Conservation (phyloP, 306 rosid genomes). For the Quercus alba region DNA sequence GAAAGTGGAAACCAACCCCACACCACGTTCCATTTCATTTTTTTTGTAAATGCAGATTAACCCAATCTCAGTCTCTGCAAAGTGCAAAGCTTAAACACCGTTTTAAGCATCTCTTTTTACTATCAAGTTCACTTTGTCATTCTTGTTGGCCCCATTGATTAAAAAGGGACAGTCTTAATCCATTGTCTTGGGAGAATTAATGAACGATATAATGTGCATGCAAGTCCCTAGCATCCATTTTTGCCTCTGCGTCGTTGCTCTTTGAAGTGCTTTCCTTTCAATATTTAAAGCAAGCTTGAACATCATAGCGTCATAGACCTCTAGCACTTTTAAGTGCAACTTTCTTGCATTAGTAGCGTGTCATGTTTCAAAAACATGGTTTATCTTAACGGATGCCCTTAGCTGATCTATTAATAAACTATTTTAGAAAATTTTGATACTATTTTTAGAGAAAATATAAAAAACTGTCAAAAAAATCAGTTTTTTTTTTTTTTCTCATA, state of each 20-base stretch:
- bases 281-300: background rate
- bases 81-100: slow-evolving; percentile 31
- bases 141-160: slow-evolving; percentile 17
- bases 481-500: too few relatives aligned
- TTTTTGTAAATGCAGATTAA: slow-evolving; percentile 6
- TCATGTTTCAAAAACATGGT: too few relatives aligned
- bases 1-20: slow-evolving; percentile 10
- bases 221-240: background rate
- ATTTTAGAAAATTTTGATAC: too few relatives aligned
- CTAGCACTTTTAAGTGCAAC: too few relatives aligned
- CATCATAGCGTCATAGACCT: too few relatives aligned
- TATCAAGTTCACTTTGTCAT: slow-evolving; percentile 33
- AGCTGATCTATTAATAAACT: too few relatives aligned
- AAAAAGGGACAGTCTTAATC: background rate
- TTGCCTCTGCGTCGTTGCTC: background rate
- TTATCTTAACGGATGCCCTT: too few relatives aligned
- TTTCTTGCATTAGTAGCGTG: too few relatives aligned
- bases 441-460: too few relatives aligned
- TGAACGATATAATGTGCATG: slow-evolving; percentile 9
- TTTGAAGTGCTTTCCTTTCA: background rate
- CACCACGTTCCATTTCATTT: background rate
- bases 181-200: slow-evolving; percentile 5
- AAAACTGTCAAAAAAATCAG: too few relatives aligned
- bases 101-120: slow-evolving; percentile 38
- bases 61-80: background rate